Evolutionary conservation across 192 early-diverging fungal genomes (phyloP).

Genomic region (Nowakowskiella sp.): DNA sequence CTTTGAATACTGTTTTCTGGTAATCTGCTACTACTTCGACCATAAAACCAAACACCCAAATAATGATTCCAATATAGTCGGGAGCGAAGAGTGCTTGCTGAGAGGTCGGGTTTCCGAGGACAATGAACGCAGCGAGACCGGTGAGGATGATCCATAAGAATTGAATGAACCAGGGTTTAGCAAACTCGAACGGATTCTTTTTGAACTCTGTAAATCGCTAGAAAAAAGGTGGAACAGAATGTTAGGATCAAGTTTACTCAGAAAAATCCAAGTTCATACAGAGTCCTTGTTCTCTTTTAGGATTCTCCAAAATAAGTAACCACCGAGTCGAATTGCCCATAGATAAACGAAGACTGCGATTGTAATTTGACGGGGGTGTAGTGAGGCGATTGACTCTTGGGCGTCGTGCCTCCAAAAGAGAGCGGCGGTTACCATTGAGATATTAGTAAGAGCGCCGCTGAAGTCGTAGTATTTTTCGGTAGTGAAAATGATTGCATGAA

Average conservation of each 20-base stretch:
- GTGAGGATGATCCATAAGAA: constrained; percentile 49
- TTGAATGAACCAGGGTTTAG: constrained; percentile 39
- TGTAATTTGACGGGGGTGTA: constrained; percentile 34
- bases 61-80: constrained; percentile 32
- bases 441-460: constrained; percentile 37
- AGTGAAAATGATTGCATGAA: constrained; percentile 29
- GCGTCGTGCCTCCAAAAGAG: constrained; percentile 21
- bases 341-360: constrained; percentile 22
- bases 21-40: constrained; percentile 39
- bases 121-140: constrained; percentile 32
- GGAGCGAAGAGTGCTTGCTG: constrained; percentile 24
- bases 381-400: constrained; percentile 2
- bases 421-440: constrained; percentile 30
- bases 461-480: constrained; percentile 46
- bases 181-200: constrained; percentile 29
- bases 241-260: neutral
- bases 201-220: constrained; percentile 43
- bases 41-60: constrained; percentile 39
- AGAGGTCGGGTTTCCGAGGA: constrained; percentile 27
- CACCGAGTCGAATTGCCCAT: constrained; percentile 37
- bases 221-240: constrained; percentile 3
- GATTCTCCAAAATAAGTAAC: constrained; percentile 32
- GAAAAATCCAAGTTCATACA: neutral
- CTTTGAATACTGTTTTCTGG: constrained; percentile 44
- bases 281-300: constrained; percentile 2